Evolutionary conservation across 176 grass and related monocot genomes (phyloP).

Genomic region (Puccinellia tenuiflora): DNA sequence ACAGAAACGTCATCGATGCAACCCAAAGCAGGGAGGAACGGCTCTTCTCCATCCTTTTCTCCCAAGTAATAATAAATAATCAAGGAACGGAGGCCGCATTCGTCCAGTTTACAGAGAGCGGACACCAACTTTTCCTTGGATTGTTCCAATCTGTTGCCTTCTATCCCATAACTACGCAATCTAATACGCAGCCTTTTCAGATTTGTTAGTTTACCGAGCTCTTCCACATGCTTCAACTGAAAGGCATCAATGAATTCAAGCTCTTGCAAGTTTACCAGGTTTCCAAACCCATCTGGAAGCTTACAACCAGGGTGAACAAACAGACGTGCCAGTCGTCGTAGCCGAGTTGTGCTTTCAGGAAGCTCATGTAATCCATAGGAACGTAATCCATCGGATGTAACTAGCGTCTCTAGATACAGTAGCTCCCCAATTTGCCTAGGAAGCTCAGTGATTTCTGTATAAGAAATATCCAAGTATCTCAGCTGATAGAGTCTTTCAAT

Average conservation of each 20-base stretch:
- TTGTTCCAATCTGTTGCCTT: too few relatives aligned
- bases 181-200: neutral
- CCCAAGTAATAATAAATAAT: neutral
- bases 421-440: neutral
- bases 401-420: neutral
- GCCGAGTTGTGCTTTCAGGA: neutral
- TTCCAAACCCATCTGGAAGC: neutral
- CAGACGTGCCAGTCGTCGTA: neutral
- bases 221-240: neutral
- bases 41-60: neutral
- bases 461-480: neutral
- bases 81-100: neutral
- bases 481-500: constrained; percentile 17
- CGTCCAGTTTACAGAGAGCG: too few relatives aligned
- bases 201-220: constrained; percentile 2
- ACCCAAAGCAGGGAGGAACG: neutral
- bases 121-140: too few relatives aligned
- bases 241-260: neutral
- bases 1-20: neutral
- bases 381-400: too few relatives aligned
- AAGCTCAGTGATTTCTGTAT: neutral
- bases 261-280: neutral
- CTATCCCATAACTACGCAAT: accelerated
- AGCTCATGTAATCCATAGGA: neutral
- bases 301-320: accelerated